Percentiles rank a stretch among this genome's conserved stretches.
Conservation (phyloP, 2,329 filamentous ascomycete species). For the Aspergillus brunneoviolaceus region DNA sequence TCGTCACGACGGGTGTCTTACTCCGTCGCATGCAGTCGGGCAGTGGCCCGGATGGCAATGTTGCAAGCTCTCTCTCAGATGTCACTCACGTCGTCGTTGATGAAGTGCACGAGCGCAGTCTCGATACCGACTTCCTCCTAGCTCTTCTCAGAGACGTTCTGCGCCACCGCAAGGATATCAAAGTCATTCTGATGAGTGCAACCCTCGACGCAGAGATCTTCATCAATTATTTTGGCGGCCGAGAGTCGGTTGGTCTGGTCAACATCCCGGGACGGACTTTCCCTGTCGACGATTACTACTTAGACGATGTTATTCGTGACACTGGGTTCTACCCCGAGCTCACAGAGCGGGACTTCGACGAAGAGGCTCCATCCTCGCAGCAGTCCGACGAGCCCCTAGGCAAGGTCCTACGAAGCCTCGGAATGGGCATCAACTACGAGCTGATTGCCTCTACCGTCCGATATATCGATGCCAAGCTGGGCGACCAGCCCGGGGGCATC, state of each 20-base stretch:
- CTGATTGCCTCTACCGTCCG: constrained; percentile 77
- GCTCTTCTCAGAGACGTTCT: constrained; percentile 83
- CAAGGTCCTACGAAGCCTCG: constrained; percentile 68
- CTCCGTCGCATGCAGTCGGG: constrained; percentile 88
- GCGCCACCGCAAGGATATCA: constrained; percentile 71
- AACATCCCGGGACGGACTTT: constrained; percentile 88
- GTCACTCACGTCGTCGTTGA: constrained; percentile 95
- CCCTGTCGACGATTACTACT: constrained; percentile 83
- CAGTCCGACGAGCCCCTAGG: constrained; percentile 55
- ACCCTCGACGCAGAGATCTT: constrained; percentile 89
- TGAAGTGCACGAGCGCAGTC: constrained; percentile 91
- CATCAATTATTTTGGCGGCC: constrained; percentile 74
- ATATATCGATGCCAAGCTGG: constrained; percentile 76
- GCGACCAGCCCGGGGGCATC: constrained; percentile 75
- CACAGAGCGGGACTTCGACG: constrained; percentile 32
- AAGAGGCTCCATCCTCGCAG: constrained; percentile 43
- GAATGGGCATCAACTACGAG: constrained; percentile 87
- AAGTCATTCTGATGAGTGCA: constrained; percentile 92
- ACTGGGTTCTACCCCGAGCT: constrained; percentile 64
- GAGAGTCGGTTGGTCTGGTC: constrained; percentile 71
- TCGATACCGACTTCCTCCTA: constrained; percentile 92
- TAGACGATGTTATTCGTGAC: constrained; percentile 81
- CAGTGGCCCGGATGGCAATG: constrained; percentile 74
- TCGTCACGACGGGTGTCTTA: constrained; percentile 92
- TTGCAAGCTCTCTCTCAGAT: constrained; percentile 77